phyloP scores from a whole-genome alignment of 2,329 filamentous ascomycete species.

The Mycosphaerella arachidis region DNA sequence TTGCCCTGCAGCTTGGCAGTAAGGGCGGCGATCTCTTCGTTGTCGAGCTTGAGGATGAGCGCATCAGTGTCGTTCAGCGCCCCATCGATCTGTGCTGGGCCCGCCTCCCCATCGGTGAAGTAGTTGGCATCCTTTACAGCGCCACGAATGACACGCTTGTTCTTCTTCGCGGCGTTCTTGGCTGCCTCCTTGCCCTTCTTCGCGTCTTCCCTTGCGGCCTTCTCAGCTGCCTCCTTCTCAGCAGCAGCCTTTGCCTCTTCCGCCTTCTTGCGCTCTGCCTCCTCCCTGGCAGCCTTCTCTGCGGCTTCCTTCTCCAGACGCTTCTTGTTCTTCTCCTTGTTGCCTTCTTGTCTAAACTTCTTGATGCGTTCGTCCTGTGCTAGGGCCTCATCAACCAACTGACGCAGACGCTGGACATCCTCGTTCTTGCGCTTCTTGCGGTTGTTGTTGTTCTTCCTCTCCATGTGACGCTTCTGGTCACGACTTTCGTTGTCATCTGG shows the following conservation, averaged over 20 bases:
- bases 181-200: slow-evolving; percentile 99
- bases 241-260: slow-evolving; percentile 63
- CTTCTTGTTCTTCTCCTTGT: slow-evolving; percentile 95
- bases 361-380: slow-evolving; percentile 92
- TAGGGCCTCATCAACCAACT: slow-evolving; percentile 81
- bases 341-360: slow-evolving; percentile 88
- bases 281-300: slow-evolving; percentile 80
- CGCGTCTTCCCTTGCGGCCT: slow-evolving; percentile 71
- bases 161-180: slow-evolving; percentile 99
- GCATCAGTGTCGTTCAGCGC: slow-evolving; percentile 82
- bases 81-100: slow-evolving; percentile 74
- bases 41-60: slow-evolving; percentile 80
- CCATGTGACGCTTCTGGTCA: slow-evolving; percentile 96
- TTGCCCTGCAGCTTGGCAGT: slow-evolving; percentile 73
- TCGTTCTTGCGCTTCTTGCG: slow-evolving; percentile 99
- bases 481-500: slow-evolving; percentile 98
- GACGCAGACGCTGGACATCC: slow-evolving; percentile 85
- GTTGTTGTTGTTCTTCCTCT: slow-evolving; percentile 96
- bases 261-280: slow-evolving; percentile 75
- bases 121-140: slow-evolving; percentile 98
- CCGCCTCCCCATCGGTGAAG: slow-evolving; percentile 67
- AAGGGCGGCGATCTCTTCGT: slow-evolving; percentile 81
- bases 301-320: slow-evolving; percentile 84
- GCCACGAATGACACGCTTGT: slow-evolving; percentile 93
- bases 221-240: slow-evolving; percentile 62